Evolutionary conservation across 1,284 basidiomycete species (phyloP), one percentile per base, ranked within the genome.

Genomic region (Xerocomus amazonicus): DNA sequence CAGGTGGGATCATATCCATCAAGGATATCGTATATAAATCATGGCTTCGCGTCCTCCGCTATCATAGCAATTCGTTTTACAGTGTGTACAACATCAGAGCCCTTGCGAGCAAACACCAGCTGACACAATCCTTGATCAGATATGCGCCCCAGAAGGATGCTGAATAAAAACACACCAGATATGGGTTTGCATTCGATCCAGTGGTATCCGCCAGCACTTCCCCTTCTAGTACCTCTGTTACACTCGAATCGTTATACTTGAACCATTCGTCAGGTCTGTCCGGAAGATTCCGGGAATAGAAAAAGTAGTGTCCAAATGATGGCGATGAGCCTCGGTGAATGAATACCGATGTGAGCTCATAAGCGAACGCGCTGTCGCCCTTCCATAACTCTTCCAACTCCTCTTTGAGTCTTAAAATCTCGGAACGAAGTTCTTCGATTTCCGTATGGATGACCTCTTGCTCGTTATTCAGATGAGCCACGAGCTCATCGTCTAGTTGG

Each of bases 301-400:
- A 90, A 72, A 90, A 93, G 66, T 93, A 91, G 68, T 94, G 88
- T 27, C 92, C 92, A 72, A 84, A 92, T 5, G 83, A 85, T 1
- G 88, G 84, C 17, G 87, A 86, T 14, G 81, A 79, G 37, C 93
- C 94, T 35, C 96, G 87, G 70, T 99, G 96, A 60, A 98, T 91
- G 71, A 98, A 99, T 12, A 98, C 95, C 12, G 92, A 91, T 0
- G 92, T 93, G 36, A 99, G 78, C 62, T 96, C 91, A 66, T 98
- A 99, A 45, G 87, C 84, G 23, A 82, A 83, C 27, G 79, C 72
- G 7, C 63, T 74, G 47, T 84, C 81, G 55, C 83, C 81, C 36
- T 71, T 71, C 97, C 97, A 99, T 8, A 95, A 62, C 2, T 70
- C 70, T 57, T 95, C 90, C 41, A 97, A 70, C 50, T 86, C 79